Evolutionary conservation across 225 moss, liverwort and hornwort genomes (phyloP).

Genomic region (Lunularia cruciata): DNA sequence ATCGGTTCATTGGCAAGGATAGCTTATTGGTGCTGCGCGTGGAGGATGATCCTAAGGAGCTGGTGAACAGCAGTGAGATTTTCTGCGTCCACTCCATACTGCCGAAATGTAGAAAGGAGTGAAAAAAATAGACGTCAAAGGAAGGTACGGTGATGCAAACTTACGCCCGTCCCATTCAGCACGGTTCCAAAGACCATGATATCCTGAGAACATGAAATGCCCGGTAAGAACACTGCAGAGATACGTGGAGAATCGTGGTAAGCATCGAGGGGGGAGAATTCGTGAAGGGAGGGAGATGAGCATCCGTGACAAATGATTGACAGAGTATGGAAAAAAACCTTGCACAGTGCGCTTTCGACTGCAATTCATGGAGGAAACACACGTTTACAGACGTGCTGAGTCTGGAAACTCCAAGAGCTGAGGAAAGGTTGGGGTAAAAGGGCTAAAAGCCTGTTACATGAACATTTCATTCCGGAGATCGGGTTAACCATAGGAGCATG

Average conservation of each 20-base stretch:
- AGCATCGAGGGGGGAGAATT: not conserved
- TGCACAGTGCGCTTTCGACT: conserved; percentile 3
- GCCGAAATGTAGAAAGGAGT: conserved; percentile 27
- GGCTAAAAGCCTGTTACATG: not conserved
- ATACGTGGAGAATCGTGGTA: conserved; percentile 12
- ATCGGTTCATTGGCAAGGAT: conserved; percentile 10
- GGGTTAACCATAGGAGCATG: no score
- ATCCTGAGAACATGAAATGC: conserved; percentile 52
- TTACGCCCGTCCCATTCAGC: conserved; percentile 46
- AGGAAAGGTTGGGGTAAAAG: not conserved
- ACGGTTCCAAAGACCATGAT: conserved; percentile 45
- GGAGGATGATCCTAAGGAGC: conserved; percentile 23
- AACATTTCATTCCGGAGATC: not conserved
- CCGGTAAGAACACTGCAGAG: conserved; percentile 36
- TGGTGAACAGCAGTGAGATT: conserved; percentile 18
- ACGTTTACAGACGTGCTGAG: conserved; percentile 6
- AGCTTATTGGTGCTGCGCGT: conserved; percentile 11
- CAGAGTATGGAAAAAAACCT: conserved; percentile 13
- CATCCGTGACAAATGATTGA: not conserved
- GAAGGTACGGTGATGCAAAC: conserved; percentile 42
- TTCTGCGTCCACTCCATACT: conserved; percentile 11
- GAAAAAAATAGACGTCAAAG: conserved; percentile 26
- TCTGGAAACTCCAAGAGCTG: not conserved
- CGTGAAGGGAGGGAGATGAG: conserved; percentile 8
- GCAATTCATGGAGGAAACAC: conserved; percentile 23